A percentile compares a stretch with the other conserved stretches of the same genome.
These are phyloP conservation scores for Wickerhamiella azymoides DNA, from an alignment of 805 yeast genomes.

Conservation along the genomic window DNA sequence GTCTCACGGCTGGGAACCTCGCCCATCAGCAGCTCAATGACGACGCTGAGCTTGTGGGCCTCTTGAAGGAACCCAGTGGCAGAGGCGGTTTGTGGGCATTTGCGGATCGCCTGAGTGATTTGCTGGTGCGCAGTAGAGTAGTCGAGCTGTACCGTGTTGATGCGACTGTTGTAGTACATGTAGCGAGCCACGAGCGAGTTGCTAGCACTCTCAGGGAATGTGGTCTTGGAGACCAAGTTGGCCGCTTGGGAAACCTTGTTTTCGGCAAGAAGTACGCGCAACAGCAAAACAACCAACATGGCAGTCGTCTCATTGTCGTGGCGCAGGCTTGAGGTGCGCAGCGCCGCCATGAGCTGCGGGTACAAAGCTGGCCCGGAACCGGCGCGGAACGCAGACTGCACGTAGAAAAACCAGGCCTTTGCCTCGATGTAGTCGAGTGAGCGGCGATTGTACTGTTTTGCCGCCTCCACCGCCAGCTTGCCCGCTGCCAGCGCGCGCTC, in stretches of 20 bases:
- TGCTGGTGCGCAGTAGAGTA: constrained; percentile 83
- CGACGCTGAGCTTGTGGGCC: constrained; percentile 74
- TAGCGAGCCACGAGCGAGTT: constrained; percentile 86
- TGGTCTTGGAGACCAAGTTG: constrained; percentile 75
- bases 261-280: constrained; percentile 62
- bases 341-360: constrained; percentile 52
- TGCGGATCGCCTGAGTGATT: constrained; percentile 87
- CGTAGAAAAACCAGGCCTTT: constrained; percentile 83
- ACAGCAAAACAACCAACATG: constrained; percentile 65
- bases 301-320: constrained; percentile 91
- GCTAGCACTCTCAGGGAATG: constrained; percentile 73
- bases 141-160: constrained; percentile 82
- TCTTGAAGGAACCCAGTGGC: constrained; percentile 81
- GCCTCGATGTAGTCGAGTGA: constrained; percentile 77
- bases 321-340: constrained; percentile 80
- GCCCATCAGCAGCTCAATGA: constrained; percentile 88
- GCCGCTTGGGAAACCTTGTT: constrained; percentile 82
- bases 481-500: constrained; percentile 35
- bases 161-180: constrained; percentile 79
- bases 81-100: constrained; percentile 80
- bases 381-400: constrained; percentile 57
- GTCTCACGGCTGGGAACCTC: constrained; percentile 84
- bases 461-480: constrained; percentile 21
- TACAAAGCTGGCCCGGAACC: constrained; percentile 43
- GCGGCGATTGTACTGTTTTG: constrained; percentile 60